A percentile compares a stretch with the other conserved stretches of the same genome.
phyloP scores from a whole-genome alignment of 2,329 filamentous ascomycete genomes.

The Coniochaeta sp. region DNA sequence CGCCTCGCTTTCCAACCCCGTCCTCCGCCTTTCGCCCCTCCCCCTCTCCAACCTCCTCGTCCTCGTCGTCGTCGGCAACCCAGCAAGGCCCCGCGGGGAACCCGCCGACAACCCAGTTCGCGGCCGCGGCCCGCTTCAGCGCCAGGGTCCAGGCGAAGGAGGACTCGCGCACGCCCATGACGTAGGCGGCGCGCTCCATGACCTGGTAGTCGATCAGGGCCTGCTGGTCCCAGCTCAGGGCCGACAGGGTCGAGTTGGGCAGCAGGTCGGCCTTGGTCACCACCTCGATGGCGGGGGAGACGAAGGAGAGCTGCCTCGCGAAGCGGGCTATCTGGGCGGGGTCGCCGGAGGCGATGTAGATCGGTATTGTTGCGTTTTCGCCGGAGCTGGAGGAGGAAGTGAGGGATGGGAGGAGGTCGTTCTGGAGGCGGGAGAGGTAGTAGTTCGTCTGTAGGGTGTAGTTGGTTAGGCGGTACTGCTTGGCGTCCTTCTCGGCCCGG shows the following conservation, averaged over 20 bases:
- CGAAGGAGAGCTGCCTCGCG: background rate
- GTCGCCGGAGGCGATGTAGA: background rate
- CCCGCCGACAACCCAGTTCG: background rate
- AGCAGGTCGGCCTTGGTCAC: background rate
- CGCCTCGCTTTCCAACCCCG: background rate
- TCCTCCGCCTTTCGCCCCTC: background rate
- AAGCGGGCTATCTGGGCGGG: background rate
- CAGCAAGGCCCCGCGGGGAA: background rate
- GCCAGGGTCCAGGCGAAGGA: background rate
- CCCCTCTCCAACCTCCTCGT: background rate
- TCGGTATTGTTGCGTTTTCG: background rate
- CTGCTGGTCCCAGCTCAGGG: background rate
- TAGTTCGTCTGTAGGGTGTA: background rate
- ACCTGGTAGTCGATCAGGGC: background rate
- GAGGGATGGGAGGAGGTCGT: background rate
- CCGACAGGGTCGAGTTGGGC: background rate
- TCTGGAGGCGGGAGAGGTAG: background rate
- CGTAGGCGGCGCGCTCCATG: background rate
- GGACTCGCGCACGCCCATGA: background rate
- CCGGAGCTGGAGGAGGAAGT: background rate
- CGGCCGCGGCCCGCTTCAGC: background rate
- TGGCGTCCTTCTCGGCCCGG: background rate
- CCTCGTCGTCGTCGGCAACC: background rate
- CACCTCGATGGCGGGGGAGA: background rate
- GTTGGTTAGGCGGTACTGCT: background rate